A percentile compares a stretch with the other conserved stretches of the same genome.
Conservation (phyloP, 2,329 filamentous ascomycete genomes). For the Microdochium paspali region DNA sequence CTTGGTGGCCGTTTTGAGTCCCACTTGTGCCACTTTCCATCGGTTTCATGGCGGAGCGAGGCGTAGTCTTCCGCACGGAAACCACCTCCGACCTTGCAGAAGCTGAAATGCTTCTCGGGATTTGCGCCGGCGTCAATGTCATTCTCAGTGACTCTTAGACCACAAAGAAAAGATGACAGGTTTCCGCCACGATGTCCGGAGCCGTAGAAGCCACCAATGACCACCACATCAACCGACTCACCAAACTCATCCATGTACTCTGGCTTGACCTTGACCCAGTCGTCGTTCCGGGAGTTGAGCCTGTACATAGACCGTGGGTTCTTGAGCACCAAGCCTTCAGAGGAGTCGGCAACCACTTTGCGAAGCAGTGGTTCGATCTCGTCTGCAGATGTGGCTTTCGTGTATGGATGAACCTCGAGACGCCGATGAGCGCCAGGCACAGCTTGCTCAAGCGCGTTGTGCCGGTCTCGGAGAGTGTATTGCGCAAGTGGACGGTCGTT, state of each 20-base stretch:
- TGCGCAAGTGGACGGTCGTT: constrained; percentile 73
- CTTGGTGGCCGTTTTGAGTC: constrained; percentile 66
- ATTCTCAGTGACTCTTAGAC: constrained; percentile 65
- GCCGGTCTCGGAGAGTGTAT: constrained; percentile 76
- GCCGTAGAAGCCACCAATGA: constrained; percentile 90
- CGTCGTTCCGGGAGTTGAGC: constrained; percentile 82
- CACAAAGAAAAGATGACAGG: constrained; percentile 84
- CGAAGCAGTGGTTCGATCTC: constrained; percentile 74
- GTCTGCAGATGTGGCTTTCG: constrained; percentile 53
- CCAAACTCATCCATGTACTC: constrained; percentile 98
- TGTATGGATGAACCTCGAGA: constrained; percentile 73
- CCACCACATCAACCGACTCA: constrained; percentile 79
- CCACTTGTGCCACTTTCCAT: constrained; percentile 89
- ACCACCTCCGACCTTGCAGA: constrained; percentile 96
- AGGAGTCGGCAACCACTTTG: constrained; percentile 75
- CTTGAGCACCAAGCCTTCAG: constrained; percentile 87
- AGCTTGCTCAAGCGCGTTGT: constrained; percentile 62
- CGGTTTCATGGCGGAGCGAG: constrained; percentile 70
- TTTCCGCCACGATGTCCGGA: constrained; percentile 75
- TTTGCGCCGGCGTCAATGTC: constrained; percentile 49
- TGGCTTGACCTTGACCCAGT: constrained; percentile 98
- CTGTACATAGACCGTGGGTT: constrained; percentile 82
- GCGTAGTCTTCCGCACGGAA: constrained; percentile 80
- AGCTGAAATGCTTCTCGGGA: constrained; percentile 77
- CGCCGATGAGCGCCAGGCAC: constrained; percentile 63